These are phyloP conservation scores for Lepidium sativum DNA, from an alignment of 345 rosid genomes.

Conservation along the genomic window DNA sequence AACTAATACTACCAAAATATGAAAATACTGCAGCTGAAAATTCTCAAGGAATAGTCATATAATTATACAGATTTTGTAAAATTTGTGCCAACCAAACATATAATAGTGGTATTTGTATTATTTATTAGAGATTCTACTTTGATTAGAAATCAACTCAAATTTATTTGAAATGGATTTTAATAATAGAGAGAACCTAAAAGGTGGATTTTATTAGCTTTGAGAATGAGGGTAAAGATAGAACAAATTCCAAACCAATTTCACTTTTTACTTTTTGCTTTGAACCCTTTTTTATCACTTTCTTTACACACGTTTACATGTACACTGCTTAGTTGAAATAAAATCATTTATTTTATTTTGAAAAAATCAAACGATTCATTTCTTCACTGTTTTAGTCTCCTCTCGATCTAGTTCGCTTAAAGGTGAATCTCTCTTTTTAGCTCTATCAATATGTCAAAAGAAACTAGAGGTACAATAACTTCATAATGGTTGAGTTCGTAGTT, in stretches of 20 bases:
- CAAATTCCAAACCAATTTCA: conserved; percentile 13
- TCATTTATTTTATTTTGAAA: too few relatives aligned
- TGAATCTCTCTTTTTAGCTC: not conserved
- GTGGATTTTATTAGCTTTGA: not conserved
- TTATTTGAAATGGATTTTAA: not conserved
- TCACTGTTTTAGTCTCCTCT: not conserved
- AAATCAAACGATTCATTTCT: not conserved
- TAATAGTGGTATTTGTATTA: too few relatives aligned
- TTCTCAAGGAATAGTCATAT: not conserved
- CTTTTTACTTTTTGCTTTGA: not conserved
- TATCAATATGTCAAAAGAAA: not conserved
- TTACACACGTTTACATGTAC: not conserved
- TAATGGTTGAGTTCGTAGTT: not conserved
- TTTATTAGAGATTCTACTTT: too few relatives aligned
- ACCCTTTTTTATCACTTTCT: not conserved
- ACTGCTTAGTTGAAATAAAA: not conserved
- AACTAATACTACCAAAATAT: not conserved
- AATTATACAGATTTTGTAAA: not conserved
- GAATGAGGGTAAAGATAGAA: conserved; percentile 8
- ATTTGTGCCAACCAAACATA: not conserved
- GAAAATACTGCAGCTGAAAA: not conserved
- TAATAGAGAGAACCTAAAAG: not conserved
- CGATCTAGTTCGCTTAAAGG: not conserved
- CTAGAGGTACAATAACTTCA: not conserved
- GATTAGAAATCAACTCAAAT: too few relatives aligned